Evolutionary conservation across 768 basidiomycete species (phyloP).

Genomic region (Hydnomerulius pinastri): DNA sequence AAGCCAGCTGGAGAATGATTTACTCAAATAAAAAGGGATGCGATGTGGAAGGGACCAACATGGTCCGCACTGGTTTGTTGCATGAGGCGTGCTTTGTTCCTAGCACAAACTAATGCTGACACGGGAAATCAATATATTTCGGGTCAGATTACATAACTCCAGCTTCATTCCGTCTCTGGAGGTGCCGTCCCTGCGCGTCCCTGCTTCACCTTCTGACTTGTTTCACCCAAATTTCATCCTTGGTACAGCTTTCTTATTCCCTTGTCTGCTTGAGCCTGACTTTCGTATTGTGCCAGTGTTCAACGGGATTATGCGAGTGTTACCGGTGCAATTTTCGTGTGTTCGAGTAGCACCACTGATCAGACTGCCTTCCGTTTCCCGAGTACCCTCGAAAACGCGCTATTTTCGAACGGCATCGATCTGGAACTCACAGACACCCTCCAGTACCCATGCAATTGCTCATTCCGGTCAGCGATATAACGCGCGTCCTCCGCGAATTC

Average conservation of each 20-base stretch:
- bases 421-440: constrained; percentile 5
- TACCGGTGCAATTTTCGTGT: neutral
- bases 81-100: constrained; percentile 1
- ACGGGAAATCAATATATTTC: no score
- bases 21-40: constrained; percentile 14
- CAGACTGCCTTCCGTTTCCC: neutral
- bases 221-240: no score
- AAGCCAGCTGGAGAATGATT: constrained; percentile 11
- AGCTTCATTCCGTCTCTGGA: neutral
- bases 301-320: neutral
- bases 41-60: constrained; percentile 4
- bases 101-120: neutral
- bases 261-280: no score
- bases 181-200: neutral
- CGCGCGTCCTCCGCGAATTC: constrained; percentile 7
- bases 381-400: constrained; percentile 5
- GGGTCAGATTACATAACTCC: constrained; percentile 16
- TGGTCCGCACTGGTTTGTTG: constrained; percentile 4
- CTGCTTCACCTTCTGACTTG: no score
- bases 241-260: neutral
- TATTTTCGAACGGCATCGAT: constrained; percentile 12
- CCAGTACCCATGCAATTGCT: constrained; percentile 5
- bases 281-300: no score
- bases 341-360: neutral
- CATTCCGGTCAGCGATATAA: constrained; percentile 10